Conservation (phyloP, 1,139 yeast species). For the Saccharomyces hybrid region DNA sequence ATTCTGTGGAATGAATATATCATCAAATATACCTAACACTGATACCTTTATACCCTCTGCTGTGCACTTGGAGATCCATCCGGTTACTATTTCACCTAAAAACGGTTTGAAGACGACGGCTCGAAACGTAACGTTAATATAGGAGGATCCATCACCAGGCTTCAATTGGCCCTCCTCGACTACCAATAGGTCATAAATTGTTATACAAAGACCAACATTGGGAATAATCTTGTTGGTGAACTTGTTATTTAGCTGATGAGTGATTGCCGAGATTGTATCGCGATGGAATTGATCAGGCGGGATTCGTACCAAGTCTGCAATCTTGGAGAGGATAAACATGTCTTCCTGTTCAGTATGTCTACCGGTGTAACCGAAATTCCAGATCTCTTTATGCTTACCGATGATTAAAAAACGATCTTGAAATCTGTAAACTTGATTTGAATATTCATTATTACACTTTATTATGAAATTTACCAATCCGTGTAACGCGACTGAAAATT, state of each 20-base stretch:
- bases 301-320: conserved; percentile 77
- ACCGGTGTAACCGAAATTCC: neutral
- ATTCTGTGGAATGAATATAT: conserved; percentile 77
- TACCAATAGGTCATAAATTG: conserved; percentile 73
- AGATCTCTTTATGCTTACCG: neutral
- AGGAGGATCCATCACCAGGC: conserved; percentile 96
- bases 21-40: conserved; percentile 75
- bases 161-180: conserved; percentile 82
- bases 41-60: conserved; percentile 70
- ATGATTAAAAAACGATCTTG: neutral
- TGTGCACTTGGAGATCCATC: conserved; percentile 86
- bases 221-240: conserved; percentile 78
- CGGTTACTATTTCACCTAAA: conserved; percentile 87
- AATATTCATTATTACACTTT: neutral
- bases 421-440: neutral
- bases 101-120: conserved; percentile 86
- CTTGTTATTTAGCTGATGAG: conserved; percentile 75
- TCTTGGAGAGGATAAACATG: conserved; percentile 79
- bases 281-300: conserved; percentile 79
- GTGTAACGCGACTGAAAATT: neutral
- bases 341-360: neutral
- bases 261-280: conserved; percentile 55
- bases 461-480: neutral
- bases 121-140: conserved; percentile 66
- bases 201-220: conserved; percentile 74